Percentiles rank a stretch among this genome's conserved stretches.
These are phyloP conservation scores for Lepidium didymum DNA, from an alignment of 345 rosid genomes.

Conservation along the genomic window DNA sequence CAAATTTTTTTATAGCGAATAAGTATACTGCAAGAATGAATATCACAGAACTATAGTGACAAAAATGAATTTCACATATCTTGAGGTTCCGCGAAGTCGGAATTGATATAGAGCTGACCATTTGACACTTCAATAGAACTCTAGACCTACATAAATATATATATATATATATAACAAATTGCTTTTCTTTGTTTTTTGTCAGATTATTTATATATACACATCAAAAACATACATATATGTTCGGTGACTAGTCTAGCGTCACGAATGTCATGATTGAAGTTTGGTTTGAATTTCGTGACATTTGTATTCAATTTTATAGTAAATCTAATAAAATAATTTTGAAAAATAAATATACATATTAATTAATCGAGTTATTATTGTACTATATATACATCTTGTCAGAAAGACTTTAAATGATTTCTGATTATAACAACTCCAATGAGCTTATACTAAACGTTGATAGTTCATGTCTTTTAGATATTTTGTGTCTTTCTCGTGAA, in stretches of 20 bases:
- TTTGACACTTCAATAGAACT: no score
- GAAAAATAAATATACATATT: not conserved
- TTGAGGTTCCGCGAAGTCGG: no score
- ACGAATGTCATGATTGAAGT: not conserved
- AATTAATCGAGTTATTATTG: not conserved
- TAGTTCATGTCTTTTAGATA: not conserved
- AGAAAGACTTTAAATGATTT: not conserved
- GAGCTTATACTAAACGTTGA: not conserved
- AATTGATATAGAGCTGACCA: no score
- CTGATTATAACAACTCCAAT: not conserved
- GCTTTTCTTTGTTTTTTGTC: slow-evolving; percentile 13
- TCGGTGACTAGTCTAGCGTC: slow-evolving; percentile 7
- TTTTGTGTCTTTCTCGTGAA: not conserved
- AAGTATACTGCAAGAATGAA: no score
- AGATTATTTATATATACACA: not conserved
- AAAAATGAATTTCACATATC: no score
- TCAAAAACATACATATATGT: slow-evolving; percentile 7
- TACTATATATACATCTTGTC: slow-evolving; percentile 1
- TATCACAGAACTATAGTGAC: no score
- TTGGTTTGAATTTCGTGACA: slow-evolving; percentile 12
- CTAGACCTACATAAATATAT: no score
- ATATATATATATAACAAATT: no score
- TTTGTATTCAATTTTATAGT: not conserved
- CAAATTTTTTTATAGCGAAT: no score
- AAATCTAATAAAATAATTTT: not conserved